Conservation (phyloP, 495 filamentous ascomycete species). For the Pyronema omphalodes region DNA sequence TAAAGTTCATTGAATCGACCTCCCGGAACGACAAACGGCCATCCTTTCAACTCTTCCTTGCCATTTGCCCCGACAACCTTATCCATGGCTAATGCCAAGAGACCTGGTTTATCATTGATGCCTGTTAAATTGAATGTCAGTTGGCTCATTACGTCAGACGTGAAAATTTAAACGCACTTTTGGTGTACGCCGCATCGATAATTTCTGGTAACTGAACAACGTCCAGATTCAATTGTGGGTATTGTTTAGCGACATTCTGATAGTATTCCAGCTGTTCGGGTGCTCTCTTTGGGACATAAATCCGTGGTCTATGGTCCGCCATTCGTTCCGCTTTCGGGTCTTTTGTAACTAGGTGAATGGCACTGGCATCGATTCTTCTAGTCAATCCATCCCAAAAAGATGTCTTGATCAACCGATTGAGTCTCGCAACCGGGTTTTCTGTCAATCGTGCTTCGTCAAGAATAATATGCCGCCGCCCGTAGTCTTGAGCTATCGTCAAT, state of each 20-base stretch:
- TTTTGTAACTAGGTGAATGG: conserved; percentile 63
- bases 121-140: conserved; percentile 24
- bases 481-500: conserved; percentile 70
- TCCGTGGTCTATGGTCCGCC: conserved; percentile 64
- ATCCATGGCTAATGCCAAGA: conserved; percentile 82
- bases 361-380: conserved; percentile 68
- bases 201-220: conserved; percentile 55
- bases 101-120: conserved; percentile 68
- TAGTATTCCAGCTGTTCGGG: conserved; percentile 86
- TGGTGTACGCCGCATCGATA: conserved; percentile 58
- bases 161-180: conserved; percentile 22
- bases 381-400: conserved; percentile 84
- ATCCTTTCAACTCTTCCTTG: conserved; percentile 48
- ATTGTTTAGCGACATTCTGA: conserved; percentile 46
- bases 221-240: conserved; percentile 68
- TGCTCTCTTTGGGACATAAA: conserved; percentile 72
- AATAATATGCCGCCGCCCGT: conserved; percentile 63
- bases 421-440: conserved; percentile 78
- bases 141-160: not conserved
- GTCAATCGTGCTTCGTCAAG: conserved; percentile 73
- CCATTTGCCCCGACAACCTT: conserved; percentile 45
- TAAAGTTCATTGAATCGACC: conserved; percentile 96
- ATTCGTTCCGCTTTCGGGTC: conserved; percentile 83
- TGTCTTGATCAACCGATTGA: conserved; percentile 66
- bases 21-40: conserved; percentile 89